Base-by-base conservation (phyloP, 495 filamentous ascomycete genomes). In the Elasticomyces elasticus region DNA sequence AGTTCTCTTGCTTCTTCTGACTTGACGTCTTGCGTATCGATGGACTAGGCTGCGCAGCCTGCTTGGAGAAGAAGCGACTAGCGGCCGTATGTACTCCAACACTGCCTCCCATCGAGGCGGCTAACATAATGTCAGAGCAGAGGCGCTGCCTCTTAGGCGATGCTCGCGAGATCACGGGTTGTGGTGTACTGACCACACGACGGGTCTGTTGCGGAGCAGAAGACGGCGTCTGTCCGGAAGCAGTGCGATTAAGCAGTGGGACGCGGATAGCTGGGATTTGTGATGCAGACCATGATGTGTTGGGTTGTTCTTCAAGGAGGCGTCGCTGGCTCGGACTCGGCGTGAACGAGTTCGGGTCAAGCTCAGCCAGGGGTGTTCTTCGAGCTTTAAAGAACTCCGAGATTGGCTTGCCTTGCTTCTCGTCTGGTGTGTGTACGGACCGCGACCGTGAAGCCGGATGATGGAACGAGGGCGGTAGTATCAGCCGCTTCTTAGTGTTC, bases 331-430 rank as follows among this genome's bases (percentile, higher is more conserved):
- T 82, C 22, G 81, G 80, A 0, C 83, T 84, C 22, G 80, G 82
- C 3, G 78, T 79, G 63, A 96, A 87, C 55, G 77, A 84, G 65
- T 96, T 96, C 10, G 84, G 81, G 60, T 94, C 87, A 66, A 96
- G 78, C 70, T 94, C 89, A 11, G 81, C 87, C 42, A 96, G 76
- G 9, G 89, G 88, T 26, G 78, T 82, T 2, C 90, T 81, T 52
- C 78, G 79, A 20, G 82, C 74, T 56, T 82, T 86, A 67, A 94
- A 92, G 67, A 88, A 94, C 9, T 77, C 74, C 52, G 83, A 80
- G 57, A 94, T 90, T 0, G 86, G 76, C 59, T 78, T 79, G 35
- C 73, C 71, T 26, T 75, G 67, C 67, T 85, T 94, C 71, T 74
- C 68, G 68, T 74, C 79, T 2, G 52, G 58, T 28, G 48, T 55